Conservation (phyloP, 345 rosid species). For the Kandelia obovata region DNA sequence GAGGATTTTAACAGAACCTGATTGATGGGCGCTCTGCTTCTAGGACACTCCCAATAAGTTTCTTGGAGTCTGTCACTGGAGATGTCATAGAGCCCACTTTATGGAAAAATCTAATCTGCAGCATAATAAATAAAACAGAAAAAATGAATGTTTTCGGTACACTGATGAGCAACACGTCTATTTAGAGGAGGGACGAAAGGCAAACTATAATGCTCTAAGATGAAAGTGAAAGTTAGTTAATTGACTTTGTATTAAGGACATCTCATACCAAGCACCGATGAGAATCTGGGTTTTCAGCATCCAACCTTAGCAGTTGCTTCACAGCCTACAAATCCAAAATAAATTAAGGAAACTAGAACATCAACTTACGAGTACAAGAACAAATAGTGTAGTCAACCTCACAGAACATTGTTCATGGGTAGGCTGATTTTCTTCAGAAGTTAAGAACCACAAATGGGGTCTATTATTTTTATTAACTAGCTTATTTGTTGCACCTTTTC, state of each 20-base stretch:
- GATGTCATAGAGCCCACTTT: conserved; percentile 54
- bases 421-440: background rate
- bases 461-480: background rate
- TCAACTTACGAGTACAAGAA: background rate
- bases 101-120: conserved; percentile 85
- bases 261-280: conserved; percentile 79
- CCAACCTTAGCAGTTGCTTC: conserved; percentile 78
- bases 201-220: background rate
- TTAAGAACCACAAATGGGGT: background rate
- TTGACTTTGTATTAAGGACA: background rate
- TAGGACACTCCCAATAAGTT: conserved; percentile 82
- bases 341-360: background rate
- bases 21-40: conserved; percentile 86
- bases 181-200: background rate
- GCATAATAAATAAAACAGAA: conserved; percentile 14
- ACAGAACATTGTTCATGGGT: background rate
- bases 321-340: conserved; percentile 53
- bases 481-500: background rate
- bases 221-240: background rate
- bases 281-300: conserved; percentile 82
- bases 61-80: conserved; percentile 66
- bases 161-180: background rate
- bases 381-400: background rate
- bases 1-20: conserved; percentile 42
- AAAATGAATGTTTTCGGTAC: conserved; percentile 1